Conservation (phyloP, 169 alveolate genomes). For the Plasmodium malariae region DNA sequence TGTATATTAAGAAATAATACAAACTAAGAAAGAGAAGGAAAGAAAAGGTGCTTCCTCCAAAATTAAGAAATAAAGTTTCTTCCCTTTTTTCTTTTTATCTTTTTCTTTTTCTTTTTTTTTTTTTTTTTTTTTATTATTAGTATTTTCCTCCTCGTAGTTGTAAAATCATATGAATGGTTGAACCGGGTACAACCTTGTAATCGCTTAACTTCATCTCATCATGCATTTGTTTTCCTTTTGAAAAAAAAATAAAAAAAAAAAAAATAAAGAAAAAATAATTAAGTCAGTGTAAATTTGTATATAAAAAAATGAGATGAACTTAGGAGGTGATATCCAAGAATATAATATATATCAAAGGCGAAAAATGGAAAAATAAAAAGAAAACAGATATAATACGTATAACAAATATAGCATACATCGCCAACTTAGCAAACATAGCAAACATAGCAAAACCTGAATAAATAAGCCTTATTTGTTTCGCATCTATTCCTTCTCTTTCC, state of each 20-base stretch:
- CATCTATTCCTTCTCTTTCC: constrained; percentile 93
- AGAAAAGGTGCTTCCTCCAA: neutral
- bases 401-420: neutral
- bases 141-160: constrained; percentile 93
- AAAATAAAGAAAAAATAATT: neutral
- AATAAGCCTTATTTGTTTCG: constrained; percentile 92
- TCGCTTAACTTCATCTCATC: constrained; percentile 93
- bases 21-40: neutral
- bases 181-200: constrained; percentile 95
- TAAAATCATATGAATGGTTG: constrained; percentile 96
- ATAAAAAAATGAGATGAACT: neutral
- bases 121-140: constrained; percentile 6
- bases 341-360: neutral
- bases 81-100: neutral
- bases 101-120: neutral
- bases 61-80: too few species aligned
- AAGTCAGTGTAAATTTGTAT: neutral
- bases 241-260: constrained; percentile 16
- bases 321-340: too few species aligned
- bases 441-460: constrained; percentile 88
- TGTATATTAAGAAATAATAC: too few species aligned
- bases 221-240: constrained; percentile 91
- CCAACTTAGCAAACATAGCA: too few species aligned
- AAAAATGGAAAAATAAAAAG: neutral
- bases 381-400: neutral